Percentiles rank a stretch among this genome's conserved stretches.
Evolutionary conservation across 352 stramenopile genomes (phyloP).

Genomic region (Phytophthora fragariae): DNA sequence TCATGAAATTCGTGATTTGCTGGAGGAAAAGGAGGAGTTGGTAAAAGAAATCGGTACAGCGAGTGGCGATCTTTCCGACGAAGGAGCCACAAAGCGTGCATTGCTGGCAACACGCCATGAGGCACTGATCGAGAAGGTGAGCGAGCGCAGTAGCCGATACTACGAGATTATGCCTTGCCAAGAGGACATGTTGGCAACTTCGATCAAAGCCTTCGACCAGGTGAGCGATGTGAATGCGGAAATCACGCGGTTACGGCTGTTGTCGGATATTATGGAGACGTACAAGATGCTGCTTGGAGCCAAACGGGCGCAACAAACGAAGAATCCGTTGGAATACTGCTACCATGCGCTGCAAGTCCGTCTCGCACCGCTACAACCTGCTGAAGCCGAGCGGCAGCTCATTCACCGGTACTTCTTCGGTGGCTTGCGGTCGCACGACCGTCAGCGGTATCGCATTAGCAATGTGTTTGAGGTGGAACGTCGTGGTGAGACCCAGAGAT

Average conservation of each 20-base stretch:
- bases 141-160: constrained; percentile 77
- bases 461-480: constrained; percentile 76
- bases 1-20: constrained; percentile 51
- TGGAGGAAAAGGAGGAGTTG: constrained; percentile 62
- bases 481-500: constrained; percentile 61
- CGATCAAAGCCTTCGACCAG: constrained; percentile 72
- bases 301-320: constrained; percentile 39
- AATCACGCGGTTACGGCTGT: constrained; percentile 64
- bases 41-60: constrained; percentile 58
- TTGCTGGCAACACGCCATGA: constrained; percentile 60
- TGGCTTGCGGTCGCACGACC: constrained; percentile 42
- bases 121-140: constrained; percentile 68
- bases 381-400: constrained; percentile 51
- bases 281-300: constrained; percentile 83
- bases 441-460: constrained; percentile 56
- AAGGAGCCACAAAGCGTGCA: constrained; percentile 44
- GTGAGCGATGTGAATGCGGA: constrained; percentile 68
- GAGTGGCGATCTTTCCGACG: constrained; percentile 58
- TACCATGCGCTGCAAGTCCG: constrained; percentile 79
- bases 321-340: constrained; percentile 82
- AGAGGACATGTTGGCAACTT: constrained; percentile 61
- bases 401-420: constrained; percentile 73
- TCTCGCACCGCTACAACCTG: constrained; percentile 39
- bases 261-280: constrained; percentile 77
- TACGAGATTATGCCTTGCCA: constrained; percentile 84